Conservation (phyloP, 495 filamentous ascomycete species). For the Achaetomiella virescens region DNA sequence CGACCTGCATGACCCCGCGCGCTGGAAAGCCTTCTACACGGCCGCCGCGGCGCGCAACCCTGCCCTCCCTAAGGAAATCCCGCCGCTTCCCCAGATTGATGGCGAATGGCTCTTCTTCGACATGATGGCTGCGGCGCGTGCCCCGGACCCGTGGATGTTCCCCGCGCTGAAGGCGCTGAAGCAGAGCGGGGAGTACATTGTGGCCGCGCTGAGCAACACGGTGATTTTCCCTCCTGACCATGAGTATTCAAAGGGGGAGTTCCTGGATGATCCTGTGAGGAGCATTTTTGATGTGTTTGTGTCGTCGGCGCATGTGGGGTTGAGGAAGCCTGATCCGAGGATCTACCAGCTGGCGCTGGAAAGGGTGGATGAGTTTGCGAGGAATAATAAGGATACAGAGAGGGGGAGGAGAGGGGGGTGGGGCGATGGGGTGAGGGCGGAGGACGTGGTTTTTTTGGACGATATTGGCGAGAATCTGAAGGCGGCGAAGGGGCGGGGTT, state of each 20-base stretch:
- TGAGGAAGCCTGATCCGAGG: slow-evolving; percentile 77
- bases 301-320: slow-evolving; percentile 73
- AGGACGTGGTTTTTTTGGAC: slow-evolving; percentile 82
- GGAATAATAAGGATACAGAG: slow-evolving; percentile 32
- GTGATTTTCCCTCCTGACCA: slow-evolving; percentile 81
- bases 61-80: slow-evolving; percentile 34
- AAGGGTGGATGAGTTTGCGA: slow-evolving; percentile 55
- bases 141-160: slow-evolving; percentile 78
- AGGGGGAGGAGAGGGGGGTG: slow-evolving; percentile 40
- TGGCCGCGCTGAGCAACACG: slow-evolving; percentile 86
- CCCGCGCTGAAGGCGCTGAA: slow-evolving; percentile 69
- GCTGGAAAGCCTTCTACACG: slow-evolving; percentile 55
- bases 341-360: slow-evolving; percentile 73
- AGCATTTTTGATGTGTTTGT: slow-evolving; percentile 76
- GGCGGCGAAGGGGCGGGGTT: slow-evolving; percentile 70
- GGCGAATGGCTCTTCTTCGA: slow-evolving; percentile 78
- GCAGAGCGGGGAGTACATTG: slow-evolving; percentile 56
- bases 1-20: slow-evolving; percentile 58
- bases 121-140: slow-evolving; percentile 75
- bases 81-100: slow-evolving; percentile 67
- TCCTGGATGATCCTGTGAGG: slow-evolving; percentile 43
- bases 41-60: slow-evolving; percentile 30
- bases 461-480: slow-evolving; percentile 95
- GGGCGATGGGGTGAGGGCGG: slow-evolving; percentile 48
- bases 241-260: slow-evolving; percentile 36